Evolutionary conservation across 305 asterid genomes (phyloP).

Genomic region (Withania somnifera): DNA sequence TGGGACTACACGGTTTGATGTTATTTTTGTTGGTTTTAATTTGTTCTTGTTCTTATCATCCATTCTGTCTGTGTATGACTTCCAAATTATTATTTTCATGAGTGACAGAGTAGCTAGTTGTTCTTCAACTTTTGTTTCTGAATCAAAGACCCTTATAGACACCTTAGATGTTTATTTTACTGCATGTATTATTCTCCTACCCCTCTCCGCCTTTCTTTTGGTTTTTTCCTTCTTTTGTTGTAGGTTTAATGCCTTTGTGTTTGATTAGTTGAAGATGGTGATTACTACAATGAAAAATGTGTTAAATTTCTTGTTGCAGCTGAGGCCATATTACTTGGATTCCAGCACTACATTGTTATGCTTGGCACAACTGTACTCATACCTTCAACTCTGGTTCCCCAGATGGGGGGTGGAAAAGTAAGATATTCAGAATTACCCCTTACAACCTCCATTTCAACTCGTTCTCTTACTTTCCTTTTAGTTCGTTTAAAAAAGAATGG

Average conservation of each 20-base stretch:
- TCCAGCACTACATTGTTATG: slow-evolving; percentile 94
- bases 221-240: neutral
- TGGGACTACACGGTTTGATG: too few relatives aligned
- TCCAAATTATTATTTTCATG: neutral
- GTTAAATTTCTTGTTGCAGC: slow-evolving; percentile 36
- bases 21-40: too few relatives aligned
- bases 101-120: neutral
- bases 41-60: neutral
- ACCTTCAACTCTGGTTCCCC: slow-evolving; percentile 61
- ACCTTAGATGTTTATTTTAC: neutral
- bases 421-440: slow-evolving; percentile 4
- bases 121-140: neutral
- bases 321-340: slow-evolving; percentile 86
- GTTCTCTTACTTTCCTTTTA: too few relatives aligned
- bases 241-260: neutral
- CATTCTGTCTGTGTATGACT: neutral
- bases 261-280: neutral
- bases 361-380: slow-evolving; percentile 90
- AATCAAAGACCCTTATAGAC: neutral
- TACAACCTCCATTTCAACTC: too few relatives aligned
- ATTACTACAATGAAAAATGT: neutral
- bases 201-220: neutral
- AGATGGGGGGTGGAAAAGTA: slow-evolving; percentile 90
- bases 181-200: neutral
- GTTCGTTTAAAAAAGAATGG: too few relatives aligned